Percentiles rank a stretch among this genome's conserved stretches.
Evolutionary conservation across 2,329 filamentous ascomycete genomes (phyloP).

Genomic region (Fusarium ambrosium): DNA sequence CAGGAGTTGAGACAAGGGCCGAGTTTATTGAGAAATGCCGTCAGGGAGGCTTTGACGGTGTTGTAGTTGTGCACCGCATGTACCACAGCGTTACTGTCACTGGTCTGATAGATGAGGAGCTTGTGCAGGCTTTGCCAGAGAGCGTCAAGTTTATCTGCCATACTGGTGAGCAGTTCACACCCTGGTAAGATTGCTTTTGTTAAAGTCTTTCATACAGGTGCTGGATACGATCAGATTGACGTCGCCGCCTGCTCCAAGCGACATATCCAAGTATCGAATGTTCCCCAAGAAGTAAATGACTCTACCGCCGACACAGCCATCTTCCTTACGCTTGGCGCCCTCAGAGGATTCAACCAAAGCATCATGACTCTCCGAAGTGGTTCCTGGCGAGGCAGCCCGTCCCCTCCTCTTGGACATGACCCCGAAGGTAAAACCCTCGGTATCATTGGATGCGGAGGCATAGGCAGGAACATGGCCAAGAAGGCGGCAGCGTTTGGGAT

Average conservation of each 20-base stretch:
- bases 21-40: neutral
- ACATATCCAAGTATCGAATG: neutral
- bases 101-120: neutral
- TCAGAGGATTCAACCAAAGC: neutral
- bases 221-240: neutral
- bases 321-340: neutral
- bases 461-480: neutral
- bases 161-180: neutral
- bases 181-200: accelerated
- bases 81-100: neutral
- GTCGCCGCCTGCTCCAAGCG: neutral
- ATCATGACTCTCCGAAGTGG: neutral
- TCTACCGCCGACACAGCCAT: neutral
- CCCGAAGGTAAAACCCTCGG: neutral
- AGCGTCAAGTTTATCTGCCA: neutral
- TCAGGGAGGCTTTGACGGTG: neutral
- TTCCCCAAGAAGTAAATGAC: neutral
- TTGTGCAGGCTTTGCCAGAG: neutral
- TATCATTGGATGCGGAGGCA: neutral
- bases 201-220: neutral
- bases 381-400: neutral
- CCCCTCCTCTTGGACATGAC: neutral
- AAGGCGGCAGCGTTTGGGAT: neutral
- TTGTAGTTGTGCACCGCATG: neutral
- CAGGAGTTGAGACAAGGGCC: neutral